Evolutionary conservation across 768 basidiomycete species (phyloP), one percentile per base, ranked within the genome.

Genomic region (Dictyophora rubrovolvata): DNA sequence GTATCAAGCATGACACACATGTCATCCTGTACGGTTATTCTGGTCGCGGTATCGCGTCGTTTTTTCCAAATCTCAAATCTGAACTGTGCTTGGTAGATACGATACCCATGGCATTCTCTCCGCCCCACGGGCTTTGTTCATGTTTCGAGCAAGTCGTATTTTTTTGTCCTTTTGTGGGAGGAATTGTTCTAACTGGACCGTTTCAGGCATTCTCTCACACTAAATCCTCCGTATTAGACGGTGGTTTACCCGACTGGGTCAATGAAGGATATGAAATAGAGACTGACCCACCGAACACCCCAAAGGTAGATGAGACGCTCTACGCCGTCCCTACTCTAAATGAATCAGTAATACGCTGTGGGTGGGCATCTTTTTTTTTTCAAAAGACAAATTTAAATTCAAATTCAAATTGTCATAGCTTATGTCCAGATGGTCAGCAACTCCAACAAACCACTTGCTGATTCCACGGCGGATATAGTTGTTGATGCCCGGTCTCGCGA

Each of bases 41-140:
- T 42, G 46, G 53, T 23, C 37, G 50, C 52, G 42, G 23, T 36
- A 55, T 55, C 22, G 54, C 51, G 61, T 14, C 53, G n/a, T n/a
- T n/a, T n/a, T n/a, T n/a, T 37, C 7, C n/a, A n/a, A n/a, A 56
- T 48, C n/a, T 21, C 10, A 23, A 46, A 16, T 54, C 58, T 36
- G 28, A 62, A 16, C 51, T 35, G 16, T 55, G 54, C 62, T 49
- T 55, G 54, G 42, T 67, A 90, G 88, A 62, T 99, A 98, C 69
- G 96, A 99, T 69, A 76, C 86, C 1, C 81, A 86, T 59, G 95
- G 96, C 11, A 75, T 97, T 17, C 97, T 98, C 76, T 92, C 89
- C 1, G 82, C 92, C 20, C 94, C 96, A 56, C 82, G 96, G 60
- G 91, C 92, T 1, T 78, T 93, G 48, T 98, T 89, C 76, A 98